Evolutionary conservation across 2,329 filamentous ascomycete genomes (phyloP).

Genomic region (Bipolaris victoriae): DNA sequence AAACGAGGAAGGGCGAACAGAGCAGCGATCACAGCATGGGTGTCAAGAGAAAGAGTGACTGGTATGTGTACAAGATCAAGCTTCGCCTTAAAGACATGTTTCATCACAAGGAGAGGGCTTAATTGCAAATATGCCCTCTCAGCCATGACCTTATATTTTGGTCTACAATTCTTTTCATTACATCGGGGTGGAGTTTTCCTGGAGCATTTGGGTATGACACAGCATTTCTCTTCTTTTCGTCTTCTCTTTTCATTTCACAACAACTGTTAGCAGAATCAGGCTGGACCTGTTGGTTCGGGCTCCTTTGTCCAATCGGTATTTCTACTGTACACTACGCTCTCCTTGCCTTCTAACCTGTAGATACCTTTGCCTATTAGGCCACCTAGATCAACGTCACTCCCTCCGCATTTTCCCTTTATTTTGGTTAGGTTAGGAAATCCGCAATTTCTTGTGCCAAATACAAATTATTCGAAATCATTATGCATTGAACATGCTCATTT

Average conservation of each 20-base stretch:
- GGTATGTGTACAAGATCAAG: conserved; percentile 26
- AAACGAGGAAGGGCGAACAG: conserved; percentile 24
- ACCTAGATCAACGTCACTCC: not conserved
- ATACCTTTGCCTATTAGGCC: not conserved
- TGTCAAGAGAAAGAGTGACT: conserved; percentile 18
- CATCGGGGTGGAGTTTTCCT: not conserved
- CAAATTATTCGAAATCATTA: not conserved
- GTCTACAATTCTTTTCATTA: not conserved
- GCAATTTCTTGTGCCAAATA: not conserved
- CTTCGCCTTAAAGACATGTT: conserved; percentile 18
- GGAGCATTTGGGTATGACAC: not conserved
- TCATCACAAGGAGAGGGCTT: conserved; percentile 18
- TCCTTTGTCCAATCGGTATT: not conserved
- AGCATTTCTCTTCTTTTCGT: not conserved
- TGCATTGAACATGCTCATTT: not conserved
- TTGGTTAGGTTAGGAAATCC: not conserved
- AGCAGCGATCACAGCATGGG: conserved; percentile 13
- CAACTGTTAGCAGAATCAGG: not conserved
- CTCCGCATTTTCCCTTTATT: not conserved
- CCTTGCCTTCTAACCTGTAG: not conserved
- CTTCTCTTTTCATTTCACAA: not conserved
- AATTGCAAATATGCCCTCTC: not conserved
- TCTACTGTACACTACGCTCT: not conserved
- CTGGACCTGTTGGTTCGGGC: not conserved
- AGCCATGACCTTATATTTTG: not conserved